Conservation (phyloP, 345 rosid genomes). For the Draba incana region DNA sequence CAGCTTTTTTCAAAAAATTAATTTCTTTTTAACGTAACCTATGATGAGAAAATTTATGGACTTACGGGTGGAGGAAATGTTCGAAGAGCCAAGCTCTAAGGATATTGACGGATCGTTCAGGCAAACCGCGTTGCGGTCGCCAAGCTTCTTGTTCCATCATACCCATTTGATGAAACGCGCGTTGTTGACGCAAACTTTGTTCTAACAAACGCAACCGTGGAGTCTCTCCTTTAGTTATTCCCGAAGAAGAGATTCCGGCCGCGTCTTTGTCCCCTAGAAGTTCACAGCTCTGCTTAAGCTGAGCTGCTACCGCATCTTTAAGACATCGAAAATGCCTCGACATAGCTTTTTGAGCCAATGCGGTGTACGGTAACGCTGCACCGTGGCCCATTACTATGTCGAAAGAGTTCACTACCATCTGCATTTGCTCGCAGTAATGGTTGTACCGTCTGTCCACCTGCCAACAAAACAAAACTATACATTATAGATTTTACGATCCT, state of each 20-base stretch:
- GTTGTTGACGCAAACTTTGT: slow-evolving; percentile 87
- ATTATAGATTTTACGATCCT: slow-evolving; percentile 20
- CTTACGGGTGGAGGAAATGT: slow-evolving; percentile 99
- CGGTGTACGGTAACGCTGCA: slow-evolving; percentile 88
- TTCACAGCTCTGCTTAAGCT: slow-evolving; percentile 77
- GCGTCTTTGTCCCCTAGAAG: slow-evolving; percentile 80
- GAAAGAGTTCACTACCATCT: slow-evolving; percentile 93
- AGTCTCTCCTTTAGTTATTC: slow-evolving; percentile 91
- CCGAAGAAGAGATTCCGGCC: slow-evolving; percentile 53
- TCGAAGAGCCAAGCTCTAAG: slow-evolving; percentile 97
- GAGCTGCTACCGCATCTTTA: slow-evolving; percentile 76
- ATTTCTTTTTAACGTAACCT: neutral
- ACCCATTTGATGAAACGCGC: slow-evolving; percentile 93
- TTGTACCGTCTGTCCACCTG: slow-evolving; percentile 95
- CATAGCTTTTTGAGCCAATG: slow-evolving; percentile 98
- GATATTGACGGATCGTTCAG: slow-evolving; percentile 94
- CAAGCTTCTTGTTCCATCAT: slow-evolving; percentile 98
- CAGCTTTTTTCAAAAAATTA: slow-evolving; percentile 12
- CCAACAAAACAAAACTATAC: slow-evolving; percentile 35
- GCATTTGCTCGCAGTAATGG: slow-evolving; percentile 97
- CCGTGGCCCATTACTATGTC: slow-evolving; percentile 94
- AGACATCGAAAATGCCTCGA: slow-evolving; percentile 93
- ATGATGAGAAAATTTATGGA: slow-evolving; percentile 15
- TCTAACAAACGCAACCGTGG: slow-evolving; percentile 83
- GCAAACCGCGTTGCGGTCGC: slow-evolving; percentile 96